A percentile compares a stretch with the other conserved stretches of the same genome.
phyloP scores from a whole-genome alignment of 2,329 filamentous ascomycete genomes.

The Claviceps sp. region DNA sequence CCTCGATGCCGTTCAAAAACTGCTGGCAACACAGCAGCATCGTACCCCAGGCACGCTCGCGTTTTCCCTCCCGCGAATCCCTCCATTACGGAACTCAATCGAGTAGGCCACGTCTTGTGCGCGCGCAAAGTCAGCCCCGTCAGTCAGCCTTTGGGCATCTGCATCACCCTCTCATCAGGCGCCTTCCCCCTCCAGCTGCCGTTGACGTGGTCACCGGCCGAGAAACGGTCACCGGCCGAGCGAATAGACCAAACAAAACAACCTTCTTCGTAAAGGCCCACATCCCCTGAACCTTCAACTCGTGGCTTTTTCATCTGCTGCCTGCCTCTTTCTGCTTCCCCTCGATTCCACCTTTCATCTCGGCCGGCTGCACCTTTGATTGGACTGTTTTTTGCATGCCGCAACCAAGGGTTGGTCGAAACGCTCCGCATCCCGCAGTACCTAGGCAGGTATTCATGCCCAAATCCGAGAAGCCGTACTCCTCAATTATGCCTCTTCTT shows the following conservation, averaged over 20 bases:
- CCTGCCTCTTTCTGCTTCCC: not conserved
- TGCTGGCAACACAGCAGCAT: not conserved
- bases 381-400: not conserved
- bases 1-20: not conserved
- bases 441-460: not conserved
- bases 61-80: not conserved
- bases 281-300: no score
- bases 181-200: not conserved
- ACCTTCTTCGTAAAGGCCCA: no score
- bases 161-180: not conserved
- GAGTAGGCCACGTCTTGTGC: not conserved
- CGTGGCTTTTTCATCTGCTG: not conserved
- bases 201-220: not conserved
- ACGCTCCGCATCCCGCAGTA: not conserved
- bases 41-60: not conserved
- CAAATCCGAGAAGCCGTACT: no score
- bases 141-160: not conserved
- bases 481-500: no score
- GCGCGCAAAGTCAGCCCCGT: constrained; percentile 2
- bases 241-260: no score
- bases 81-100: not conserved
- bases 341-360: not conserved
- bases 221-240: not conserved
- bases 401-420: not conserved
- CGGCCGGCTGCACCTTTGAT: constrained; percentile 3